Conservation (phyloP, 495 filamentous ascomycete genomes). For the Bathelium albidoporum region DNA sequence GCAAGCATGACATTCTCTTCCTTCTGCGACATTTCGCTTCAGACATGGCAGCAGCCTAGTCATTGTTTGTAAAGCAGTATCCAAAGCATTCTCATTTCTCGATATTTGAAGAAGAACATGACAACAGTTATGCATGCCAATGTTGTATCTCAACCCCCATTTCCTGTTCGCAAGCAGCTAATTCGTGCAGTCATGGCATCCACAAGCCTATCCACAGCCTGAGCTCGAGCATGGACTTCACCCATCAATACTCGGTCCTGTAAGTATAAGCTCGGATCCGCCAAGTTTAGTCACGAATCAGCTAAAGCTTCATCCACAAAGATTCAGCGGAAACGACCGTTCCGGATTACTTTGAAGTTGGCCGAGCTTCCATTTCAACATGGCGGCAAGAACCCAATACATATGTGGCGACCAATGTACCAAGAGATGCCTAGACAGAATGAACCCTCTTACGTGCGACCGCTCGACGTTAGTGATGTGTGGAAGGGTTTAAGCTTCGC, state of each 20-base stretch:
- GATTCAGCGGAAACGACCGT: neutral
- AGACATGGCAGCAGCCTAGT: neutral
- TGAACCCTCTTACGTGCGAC: neutral
- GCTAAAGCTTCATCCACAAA: neutral
- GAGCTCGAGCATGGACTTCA: neutral
- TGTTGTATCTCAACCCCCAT: neutral
- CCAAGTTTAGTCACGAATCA: neutral
- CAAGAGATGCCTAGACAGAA: neutral
- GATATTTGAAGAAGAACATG: neutral
- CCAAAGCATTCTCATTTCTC: neutral
- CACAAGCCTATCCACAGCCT: neutral
- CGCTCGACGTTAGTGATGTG: neutral
- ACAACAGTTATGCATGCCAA: neutral
- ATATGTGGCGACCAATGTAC: constrained; percentile 1
- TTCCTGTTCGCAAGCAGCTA: neutral
- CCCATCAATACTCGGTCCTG: neutral
- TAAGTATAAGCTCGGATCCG: neutral
- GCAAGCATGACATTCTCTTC: neutral
- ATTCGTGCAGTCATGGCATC: neutral
- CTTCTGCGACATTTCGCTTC: neutral
- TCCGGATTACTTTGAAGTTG: neutral
- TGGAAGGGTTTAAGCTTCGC: neutral
- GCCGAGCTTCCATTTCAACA: neutral
- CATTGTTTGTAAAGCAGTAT: neutral
- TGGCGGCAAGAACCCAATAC: neutral